Percentiles rank a stretch among this genome's conserved stretches.
Evolutionary conservation across 2,329 filamentous ascomycete species (phyloP).

Genomic region (Pseudocercospora fuligena): DNA sequence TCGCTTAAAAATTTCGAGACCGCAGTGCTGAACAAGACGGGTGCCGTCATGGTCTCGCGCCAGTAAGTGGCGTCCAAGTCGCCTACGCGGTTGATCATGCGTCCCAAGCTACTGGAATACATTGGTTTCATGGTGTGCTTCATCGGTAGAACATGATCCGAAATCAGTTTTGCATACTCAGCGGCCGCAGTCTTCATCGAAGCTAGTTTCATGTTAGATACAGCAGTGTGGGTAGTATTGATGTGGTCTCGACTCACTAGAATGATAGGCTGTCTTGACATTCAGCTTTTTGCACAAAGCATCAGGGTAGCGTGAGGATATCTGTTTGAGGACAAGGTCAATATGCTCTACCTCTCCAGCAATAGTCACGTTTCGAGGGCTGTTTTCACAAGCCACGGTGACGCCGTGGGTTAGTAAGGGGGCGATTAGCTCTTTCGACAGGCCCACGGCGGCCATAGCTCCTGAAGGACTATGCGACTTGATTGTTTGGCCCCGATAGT

Average conservation of each 20-base stretch:
- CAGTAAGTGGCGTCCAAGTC: neutral
- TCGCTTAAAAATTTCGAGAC: slow-evolving; percentile 50
- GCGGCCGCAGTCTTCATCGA: neutral
- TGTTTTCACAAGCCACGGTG: neutral
- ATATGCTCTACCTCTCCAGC: slow-evolving; percentile 49
- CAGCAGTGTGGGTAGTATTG: slow-evolving; percentile 39
- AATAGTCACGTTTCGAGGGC: slow-evolving; percentile 45
- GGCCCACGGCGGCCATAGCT: neutral
- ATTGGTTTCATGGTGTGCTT: neutral
- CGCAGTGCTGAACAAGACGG: neutral
- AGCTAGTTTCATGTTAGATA: neutral
- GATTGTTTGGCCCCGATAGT: slow-evolving; percentile 29
- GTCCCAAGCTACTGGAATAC: neutral
- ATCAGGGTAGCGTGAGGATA: slow-evolving; percentile 39
- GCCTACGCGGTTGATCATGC: neutral
- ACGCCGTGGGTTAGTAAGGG: neutral
- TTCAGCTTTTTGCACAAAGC: slow-evolving; percentile 47
- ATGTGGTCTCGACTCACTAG: neutral
- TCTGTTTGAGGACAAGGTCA: slow-evolving; percentile 31
- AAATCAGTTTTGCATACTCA: neutral
- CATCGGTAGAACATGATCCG: neutral
- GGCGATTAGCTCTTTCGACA: neutral
- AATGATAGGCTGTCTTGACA: slow-evolving; percentile 51
- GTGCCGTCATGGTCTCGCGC: neutral
- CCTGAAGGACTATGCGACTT: neutral